Conservation (phyloP, 345 rosid genomes). For the Lumnitzera racemosa region DNA sequence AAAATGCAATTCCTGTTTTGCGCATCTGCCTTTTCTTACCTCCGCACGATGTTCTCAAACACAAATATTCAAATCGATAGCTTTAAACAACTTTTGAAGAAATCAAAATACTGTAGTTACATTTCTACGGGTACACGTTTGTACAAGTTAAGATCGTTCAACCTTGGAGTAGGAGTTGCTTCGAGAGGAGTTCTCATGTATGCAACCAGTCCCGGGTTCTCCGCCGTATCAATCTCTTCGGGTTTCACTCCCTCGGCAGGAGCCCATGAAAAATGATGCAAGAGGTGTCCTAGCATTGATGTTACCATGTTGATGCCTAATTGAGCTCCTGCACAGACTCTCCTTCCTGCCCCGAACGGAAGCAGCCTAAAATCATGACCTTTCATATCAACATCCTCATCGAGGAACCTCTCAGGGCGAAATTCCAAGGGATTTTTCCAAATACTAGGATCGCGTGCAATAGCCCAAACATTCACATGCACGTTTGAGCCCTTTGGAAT, state of each 20-base stretch:
- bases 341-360: constrained; percentile 28
- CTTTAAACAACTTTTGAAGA: no score
- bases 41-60: no score
- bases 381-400: constrained; percentile 29
- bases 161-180: constrained; percentile 24
- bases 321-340: constrained; percentile 42
- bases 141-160: constrained; percentile 13
- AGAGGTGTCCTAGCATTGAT: constrained; percentile 31
- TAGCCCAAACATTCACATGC: constrained; percentile 31
- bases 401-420: constrained; percentile 30
- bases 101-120: not conserved
- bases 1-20: no score
- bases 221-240: constrained; percentile 18
- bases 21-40: no score
- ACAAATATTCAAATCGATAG: no score
- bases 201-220: constrained; percentile 27
- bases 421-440: constrained; percentile 34
- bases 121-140: constrained; percentile 4
- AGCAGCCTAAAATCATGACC: constrained; percentile 24
- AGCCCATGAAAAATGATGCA: constrained; percentile 39
- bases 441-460: constrained; percentile 21
- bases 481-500: constrained; percentile 27
- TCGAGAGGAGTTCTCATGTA: constrained; percentile 32
- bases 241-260: constrained; percentile 6
- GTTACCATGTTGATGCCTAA: constrained; percentile 33